Percentiles rank a stretch among this genome's conserved stretches.
Conservation (phyloP, 75 land plant species). For the Pinus taeda region DNA sequence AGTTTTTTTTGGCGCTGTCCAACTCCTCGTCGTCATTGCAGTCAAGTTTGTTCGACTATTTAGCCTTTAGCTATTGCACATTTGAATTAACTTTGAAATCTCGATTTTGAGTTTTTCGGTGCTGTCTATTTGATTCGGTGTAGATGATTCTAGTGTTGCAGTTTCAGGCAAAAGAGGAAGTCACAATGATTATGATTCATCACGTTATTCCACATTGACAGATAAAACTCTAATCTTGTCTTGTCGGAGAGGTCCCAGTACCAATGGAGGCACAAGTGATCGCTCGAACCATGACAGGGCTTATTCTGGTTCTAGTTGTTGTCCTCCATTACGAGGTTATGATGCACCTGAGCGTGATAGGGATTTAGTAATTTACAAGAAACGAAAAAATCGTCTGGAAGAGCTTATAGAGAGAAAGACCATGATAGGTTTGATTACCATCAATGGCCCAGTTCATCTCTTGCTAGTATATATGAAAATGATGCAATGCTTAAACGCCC, state of each 20-base stretch:
- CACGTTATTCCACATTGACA: not conserved
- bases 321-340: conserved; percentile 8
- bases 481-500: conserved; percentile 46
- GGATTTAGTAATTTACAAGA: conserved; percentile 35
- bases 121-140: not conserved
- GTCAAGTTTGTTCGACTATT: conserved; percentile 17
- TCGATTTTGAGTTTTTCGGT: not conserved
- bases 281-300: conserved; percentile 6
- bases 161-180: not conserved
- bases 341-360: conserved; percentile 23
- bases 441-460: conserved; percentile 10
- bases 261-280: not conserved
- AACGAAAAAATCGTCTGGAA: conserved; percentile 33
- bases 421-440: conserved; percentile 37
- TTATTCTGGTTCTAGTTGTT: conserved; percentile 12
- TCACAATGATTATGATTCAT: conserved; percentile 4
- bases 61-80: too few species aligned
- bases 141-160: not conserved
- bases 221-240: not conserved
- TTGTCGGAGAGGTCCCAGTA: conserved; percentile 5
- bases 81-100: not conserved
- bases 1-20: too few species aligned
- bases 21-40: conserved; percentile 13
- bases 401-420: conserved; percentile 22
- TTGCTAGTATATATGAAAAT: conserved; percentile 38